phyloP scores from a whole-genome alignment of 805 yeast species.

The Myxozyma kluyveri region DNA sequence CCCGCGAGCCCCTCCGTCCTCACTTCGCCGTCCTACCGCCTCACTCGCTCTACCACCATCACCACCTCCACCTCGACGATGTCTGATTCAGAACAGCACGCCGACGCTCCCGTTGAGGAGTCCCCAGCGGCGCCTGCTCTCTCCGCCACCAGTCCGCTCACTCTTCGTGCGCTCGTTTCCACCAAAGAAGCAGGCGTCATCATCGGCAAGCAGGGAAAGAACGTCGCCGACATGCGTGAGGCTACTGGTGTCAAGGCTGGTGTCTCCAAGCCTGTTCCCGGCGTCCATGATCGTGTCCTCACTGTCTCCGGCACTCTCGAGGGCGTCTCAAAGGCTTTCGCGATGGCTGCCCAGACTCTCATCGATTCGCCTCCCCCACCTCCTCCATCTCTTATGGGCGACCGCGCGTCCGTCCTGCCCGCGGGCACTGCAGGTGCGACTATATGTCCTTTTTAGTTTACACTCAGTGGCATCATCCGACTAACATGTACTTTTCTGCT shows the following conservation, averaged over 20 bases:
- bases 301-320: conserved; percentile 74
- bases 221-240: conserved; percentile 71
- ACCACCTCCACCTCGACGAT: background rate
- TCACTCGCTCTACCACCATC: conserved; percentile 3
- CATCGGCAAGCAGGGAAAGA: conserved; percentile 80
- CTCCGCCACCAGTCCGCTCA: conserved; percentile 28
- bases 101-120: background rate
- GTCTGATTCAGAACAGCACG: background rate
- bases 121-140: conserved; percentile 10
- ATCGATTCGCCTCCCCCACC: conserved; percentile 48
- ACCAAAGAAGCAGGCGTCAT: conserved; percentile 87
- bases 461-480: background rate
- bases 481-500: conserved; percentile 41
- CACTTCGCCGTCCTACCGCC: background rate
- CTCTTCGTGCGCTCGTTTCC: conserved; percentile 61
- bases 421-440: background rate
- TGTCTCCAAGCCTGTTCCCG: conserved; percentile 73
- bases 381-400: conserved; percentile 10
- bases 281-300: conserved; percentile 77
- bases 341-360: conserved; percentile 65
- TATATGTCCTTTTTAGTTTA: background rate
- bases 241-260: conserved; percentile 81
- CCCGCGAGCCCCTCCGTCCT: background rate
- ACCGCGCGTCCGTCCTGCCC: background rate
- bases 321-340: conserved; percentile 63